These are phyloP conservation scores for Gardenia jasminoides DNA, from an alignment of 257 asterid species.

Conservation along the genomic window DNA sequence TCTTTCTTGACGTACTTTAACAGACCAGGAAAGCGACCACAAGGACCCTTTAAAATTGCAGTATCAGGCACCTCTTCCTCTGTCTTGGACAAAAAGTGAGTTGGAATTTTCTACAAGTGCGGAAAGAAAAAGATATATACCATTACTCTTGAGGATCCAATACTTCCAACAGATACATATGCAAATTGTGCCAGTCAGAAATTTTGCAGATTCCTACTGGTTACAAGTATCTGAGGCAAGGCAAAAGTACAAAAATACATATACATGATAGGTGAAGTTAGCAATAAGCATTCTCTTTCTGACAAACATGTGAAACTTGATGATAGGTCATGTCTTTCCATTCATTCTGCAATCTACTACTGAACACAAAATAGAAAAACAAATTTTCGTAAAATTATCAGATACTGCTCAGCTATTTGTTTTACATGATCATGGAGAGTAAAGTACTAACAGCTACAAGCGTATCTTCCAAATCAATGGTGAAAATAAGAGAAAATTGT, in stretches of 20 bases:
- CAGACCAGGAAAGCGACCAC: background rate
- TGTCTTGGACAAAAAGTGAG: background rate
- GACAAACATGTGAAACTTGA: background rate
- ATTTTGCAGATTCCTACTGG: background rate
- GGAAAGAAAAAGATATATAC: background rate
- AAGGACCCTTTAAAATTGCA: background rate
- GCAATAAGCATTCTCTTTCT: background rate
- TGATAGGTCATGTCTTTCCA: background rate
- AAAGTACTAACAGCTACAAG: background rate
- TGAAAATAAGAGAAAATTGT: background rate
- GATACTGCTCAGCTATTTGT: too few species aligned
- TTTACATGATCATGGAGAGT: background rate
- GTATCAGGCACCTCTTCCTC: background rate
- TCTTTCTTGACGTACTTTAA: background rate
- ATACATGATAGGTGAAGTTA: background rate
- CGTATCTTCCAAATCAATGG: background rate
- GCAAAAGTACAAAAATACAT: background rate
- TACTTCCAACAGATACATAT: background rate
- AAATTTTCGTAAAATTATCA: too few species aligned
- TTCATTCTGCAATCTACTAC: background rate
- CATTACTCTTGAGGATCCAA: background rate
- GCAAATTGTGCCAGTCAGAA: background rate
- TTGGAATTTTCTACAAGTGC: conserved; percentile 6
- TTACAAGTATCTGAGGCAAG: background rate
- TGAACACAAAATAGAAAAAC: too few species aligned